phyloP scores from a whole-genome alignment of 2,329 filamentous ascomycete species.

The Xylariaceae sp. region DNA sequence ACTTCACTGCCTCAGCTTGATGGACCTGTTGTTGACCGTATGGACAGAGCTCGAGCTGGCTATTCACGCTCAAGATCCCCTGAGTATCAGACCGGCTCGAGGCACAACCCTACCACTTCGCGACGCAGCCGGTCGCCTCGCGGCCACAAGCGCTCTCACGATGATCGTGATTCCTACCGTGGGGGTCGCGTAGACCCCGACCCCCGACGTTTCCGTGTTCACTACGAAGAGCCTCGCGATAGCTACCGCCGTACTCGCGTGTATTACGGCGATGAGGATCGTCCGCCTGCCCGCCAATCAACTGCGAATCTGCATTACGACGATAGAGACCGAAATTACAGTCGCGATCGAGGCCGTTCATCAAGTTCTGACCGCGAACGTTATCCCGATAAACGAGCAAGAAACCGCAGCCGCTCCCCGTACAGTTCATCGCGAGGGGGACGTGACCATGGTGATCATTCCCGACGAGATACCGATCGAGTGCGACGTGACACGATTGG shows the following conservation, averaged over 20 bases:
- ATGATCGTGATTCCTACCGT: slow-evolving; percentile 52
- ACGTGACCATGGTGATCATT: slow-evolving; percentile 25
- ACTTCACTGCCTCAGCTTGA: slow-evolving; percentile 72
- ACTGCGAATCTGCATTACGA: slow-evolving; percentile 40
- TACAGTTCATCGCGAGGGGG: slow-evolving; percentile 27
- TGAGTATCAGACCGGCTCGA: slow-evolving; percentile 37
- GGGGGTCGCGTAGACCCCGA: slow-evolving; percentile 45
- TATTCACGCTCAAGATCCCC: slow-evolving; percentile 51
- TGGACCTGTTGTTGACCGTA: slow-evolving; percentile 86
- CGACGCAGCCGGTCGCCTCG: slow-evolving; percentile 56
- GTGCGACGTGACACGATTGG: slow-evolving; percentile 25
- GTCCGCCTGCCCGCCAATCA: slow-evolving; percentile 39
- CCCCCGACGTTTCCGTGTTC: slow-evolving; percentile 54
- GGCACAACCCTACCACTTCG: slow-evolving; percentile 41
- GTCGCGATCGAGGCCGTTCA: slow-evolving; percentile 29
- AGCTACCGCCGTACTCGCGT: slow-evolving; percentile 44
- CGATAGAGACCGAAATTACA: slow-evolving; percentile 44
- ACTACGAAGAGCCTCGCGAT: slow-evolving; percentile 54
- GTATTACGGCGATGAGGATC: slow-evolving; percentile 55
- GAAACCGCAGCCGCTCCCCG: slow-evolving; percentile 39
- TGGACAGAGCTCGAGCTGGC: slow-evolving; percentile 70
- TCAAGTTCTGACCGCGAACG: slow-evolving; percentile 48
- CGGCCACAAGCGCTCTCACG: slow-evolving; percentile 61
- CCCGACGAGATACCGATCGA: slow-evolving; percentile 24
- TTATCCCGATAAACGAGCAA: slow-evolving; percentile 48